Conservation (phyloP, 2,329 filamentous ascomycete genomes). For the Phialemonium atrogriseum region DNA sequence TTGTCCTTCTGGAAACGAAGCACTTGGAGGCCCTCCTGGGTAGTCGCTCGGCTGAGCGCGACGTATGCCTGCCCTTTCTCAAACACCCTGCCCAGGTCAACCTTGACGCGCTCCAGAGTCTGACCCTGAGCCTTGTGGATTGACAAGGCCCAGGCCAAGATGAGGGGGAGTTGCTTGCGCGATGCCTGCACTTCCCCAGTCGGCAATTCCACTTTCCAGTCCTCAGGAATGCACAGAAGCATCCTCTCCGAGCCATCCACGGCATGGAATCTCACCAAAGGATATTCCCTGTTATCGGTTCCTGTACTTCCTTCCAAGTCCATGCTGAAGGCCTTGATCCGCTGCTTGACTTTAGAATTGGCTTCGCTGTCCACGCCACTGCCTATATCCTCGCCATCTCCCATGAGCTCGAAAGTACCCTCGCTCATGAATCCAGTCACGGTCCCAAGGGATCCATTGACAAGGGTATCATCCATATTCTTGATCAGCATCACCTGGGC, state of each 20-base stretch:
- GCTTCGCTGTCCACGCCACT: constrained; percentile 35
- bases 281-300: constrained; percentile 56
- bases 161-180: constrained; percentile 74
- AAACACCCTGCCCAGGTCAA: constrained; percentile 85
- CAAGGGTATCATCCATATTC: constrained; percentile 87
- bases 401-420: constrained; percentile 26
- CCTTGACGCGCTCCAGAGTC: constrained; percentile 86
- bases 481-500: constrained; percentile 99
- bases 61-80: constrained; percentile 98
- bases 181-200: constrained; percentile 90
- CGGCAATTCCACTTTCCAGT: constrained; percentile 96
- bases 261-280: constrained; percentile 75
- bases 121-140: constrained; percentile 98
- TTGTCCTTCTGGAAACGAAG: constrained; percentile 80
- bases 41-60: constrained; percentile 85
- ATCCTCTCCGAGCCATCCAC: constrained; percentile 68
- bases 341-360: constrained; percentile 11
- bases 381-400: constrained; percentile 22
- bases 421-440: constrained; percentile 67
- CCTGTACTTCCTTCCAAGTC: constrained; percentile 29
- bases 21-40: constrained; percentile 79
- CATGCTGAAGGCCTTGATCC: constrained; percentile 15
- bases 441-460: constrained; percentile 89
- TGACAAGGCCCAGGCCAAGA: constrained; percentile 91
- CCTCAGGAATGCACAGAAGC: constrained; percentile 76